phyloP scores from a whole-genome alignment of 805 yeast species.

The Debaryomyces maramus region DNA sequence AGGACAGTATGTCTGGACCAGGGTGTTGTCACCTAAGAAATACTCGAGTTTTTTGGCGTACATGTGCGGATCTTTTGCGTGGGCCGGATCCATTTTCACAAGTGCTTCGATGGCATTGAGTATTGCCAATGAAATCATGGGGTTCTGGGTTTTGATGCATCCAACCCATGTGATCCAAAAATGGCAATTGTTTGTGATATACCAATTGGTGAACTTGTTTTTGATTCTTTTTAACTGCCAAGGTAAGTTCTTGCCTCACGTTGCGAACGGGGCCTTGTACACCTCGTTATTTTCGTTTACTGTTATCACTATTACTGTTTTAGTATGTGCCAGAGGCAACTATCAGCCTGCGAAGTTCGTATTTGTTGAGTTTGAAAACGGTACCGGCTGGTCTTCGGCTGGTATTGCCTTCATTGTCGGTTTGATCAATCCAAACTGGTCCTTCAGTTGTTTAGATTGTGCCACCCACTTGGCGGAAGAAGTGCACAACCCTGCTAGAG shows the following conservation, averaged over 20 bases:
- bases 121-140: conserved; percentile 51
- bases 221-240: conserved; percentile 50
- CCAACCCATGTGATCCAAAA: conserved; percentile 39
- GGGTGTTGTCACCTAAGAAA: conserved; percentile 51
- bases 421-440: conserved; percentile 69
- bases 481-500: conserved; percentile 53
- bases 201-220: conserved; percentile 44
- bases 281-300: conserved; percentile 53
- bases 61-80: conserved; percentile 61
- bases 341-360: conserved; percentile 54
- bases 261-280: conserved; percentile 52
- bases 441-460: conserved; percentile 65
- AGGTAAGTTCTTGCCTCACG: conserved; percentile 51
- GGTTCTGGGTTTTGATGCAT: conserved; percentile 45
- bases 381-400: conserved; percentile 59
- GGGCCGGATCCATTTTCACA: conserved; percentile 63
- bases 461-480: conserved; percentile 77
- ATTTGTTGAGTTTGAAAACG: conserved; percentile 52
- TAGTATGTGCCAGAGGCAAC: conserved; percentile 52
- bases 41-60: conserved; percentile 52
- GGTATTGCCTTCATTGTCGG: conserved; percentile 71
- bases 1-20: conserved; percentile 62
- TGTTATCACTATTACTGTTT: conserved; percentile 52
- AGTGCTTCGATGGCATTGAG: conserved; percentile 59
- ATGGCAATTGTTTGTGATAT: conserved; percentile 58